Evolutionary conservation across 2,329 filamentous ascomycete species (phyloP), one percentile per base, ranked within the genome.

Genomic region (Pyrenochaeta sp.): DNA sequence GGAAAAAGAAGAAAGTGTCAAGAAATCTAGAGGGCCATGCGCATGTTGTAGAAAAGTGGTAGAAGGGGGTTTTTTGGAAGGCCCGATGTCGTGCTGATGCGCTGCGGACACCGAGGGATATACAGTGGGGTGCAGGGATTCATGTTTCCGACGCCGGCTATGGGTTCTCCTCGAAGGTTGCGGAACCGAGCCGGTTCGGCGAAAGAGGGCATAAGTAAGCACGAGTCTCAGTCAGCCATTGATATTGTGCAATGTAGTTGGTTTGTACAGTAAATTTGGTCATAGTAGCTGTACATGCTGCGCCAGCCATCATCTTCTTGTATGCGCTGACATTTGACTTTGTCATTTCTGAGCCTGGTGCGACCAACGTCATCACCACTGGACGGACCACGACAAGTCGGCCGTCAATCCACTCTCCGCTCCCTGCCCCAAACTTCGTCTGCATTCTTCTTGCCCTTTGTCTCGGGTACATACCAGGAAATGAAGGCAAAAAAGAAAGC

Each of bases 381-480:
- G n/a, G n/a, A n/a, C n/a, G n/a, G n/a, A n/a, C n/a, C n/a, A n/a
- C n/a, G n/a, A n/a, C n/a, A n/a, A n/a, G 14, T 23, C 29, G 17
- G 37, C 31, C 45, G 42, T 64, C 58, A 75, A 42, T 75, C 73
- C 30, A 69, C 71, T 23, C 74, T 60, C 48, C 71, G 68, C 56
- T 80, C 81, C 51, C 91, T 81, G 1, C 90, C 91, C 93, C 93
- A 97, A n/a, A 97, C 92, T 71, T 97, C 93, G 67, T 96, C 91
- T 0, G 85, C 87, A 68, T 89, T 88, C 68, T 85, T 87, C 82
- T 91, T 96, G 2, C 91, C 93, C 68, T 87, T 91, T 0, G 93
- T 97, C 79, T 98, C 94, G 0, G 94, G 94, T 15, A 98, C 91
- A 41, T 81, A 85, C 77, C 82, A 85, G 7, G 81, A 80, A 20